These are phyloP conservation scores for Myriosclerotinia curreyana DNA, from an alignment of 2,329 filamentous ascomycete genomes.

Conservation along the genomic window DNA sequence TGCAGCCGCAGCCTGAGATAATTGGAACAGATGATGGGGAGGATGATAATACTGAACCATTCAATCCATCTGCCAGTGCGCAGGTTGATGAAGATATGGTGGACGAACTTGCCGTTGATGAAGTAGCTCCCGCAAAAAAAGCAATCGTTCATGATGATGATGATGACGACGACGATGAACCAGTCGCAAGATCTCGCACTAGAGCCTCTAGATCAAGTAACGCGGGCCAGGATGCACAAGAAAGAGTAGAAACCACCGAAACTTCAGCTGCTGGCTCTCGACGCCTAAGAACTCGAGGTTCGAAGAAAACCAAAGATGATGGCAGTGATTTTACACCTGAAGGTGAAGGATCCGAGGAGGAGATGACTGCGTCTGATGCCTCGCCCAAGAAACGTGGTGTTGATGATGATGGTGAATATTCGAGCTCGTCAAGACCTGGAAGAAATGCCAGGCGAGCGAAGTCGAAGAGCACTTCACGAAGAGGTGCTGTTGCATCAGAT, in stretches of 20 bases:
- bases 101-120: slow-evolving; percentile 27
- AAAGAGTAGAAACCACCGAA: slow-evolving; percentile 50
- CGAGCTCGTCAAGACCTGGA: slow-evolving; percentile 52
- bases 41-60: slow-evolving; percentile 19
- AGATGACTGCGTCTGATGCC: slow-evolving; percentile 43
- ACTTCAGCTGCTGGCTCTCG: slow-evolving; percentile 32
- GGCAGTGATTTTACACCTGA: slow-evolving; percentile 39
- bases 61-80: slow-evolving; percentile 19
- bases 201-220: slow-evolving; percentile 41
- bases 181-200: slow-evolving; percentile 43
- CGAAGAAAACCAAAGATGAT: slow-evolving; percentile 35
- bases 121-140: slow-evolving; percentile 19
- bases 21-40: slow-evolving; percentile 21
- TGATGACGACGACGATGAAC: slow-evolving; percentile 39
- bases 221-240: slow-evolving; percentile 42
- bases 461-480: slow-evolving; percentile 47
- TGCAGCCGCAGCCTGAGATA: slow-evolving; percentile 11
- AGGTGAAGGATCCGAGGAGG: slow-evolving; percentile 51
- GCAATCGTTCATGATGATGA: slow-evolving; percentile 32
- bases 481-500: slow-evolving; percentile 48
- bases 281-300: slow-evolving; percentile 33
- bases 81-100: slow-evolving; percentile 27
- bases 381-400: slow-evolving; percentile 42
- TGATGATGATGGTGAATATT: slow-evolving; percentile 48
- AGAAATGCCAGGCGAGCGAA: slow-evolving; percentile 43